Conservation (phyloP, 352 stramenopile species). For the Globisporangium barbulae region DNA sequence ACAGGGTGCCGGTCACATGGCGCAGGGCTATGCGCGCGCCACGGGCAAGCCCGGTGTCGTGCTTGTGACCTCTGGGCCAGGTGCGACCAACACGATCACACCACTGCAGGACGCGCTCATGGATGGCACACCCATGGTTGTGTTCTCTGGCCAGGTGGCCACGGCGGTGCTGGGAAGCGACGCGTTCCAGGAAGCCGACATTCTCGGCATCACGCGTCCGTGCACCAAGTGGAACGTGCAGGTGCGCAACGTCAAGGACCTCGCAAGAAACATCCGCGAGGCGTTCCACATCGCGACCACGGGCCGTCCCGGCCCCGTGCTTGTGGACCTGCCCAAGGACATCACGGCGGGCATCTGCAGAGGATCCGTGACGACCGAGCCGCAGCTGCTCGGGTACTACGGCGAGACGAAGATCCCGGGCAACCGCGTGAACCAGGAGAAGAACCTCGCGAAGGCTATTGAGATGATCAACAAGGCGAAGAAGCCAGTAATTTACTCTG, state of each 20-base stretch:
- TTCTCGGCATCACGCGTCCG: constrained; percentile 83
- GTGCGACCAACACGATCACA: constrained; percentile 93
- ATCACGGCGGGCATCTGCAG: constrained; percentile 84
- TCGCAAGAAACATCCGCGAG: constrained; percentile 94
- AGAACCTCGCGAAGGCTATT: constrained; percentile 61
- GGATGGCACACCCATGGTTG: constrained; percentile 93
- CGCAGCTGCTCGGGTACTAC: constrained; percentile 84
- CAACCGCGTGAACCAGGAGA: constrained; percentile 80
- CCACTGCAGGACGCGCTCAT: constrained; percentile 93
- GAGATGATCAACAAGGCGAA: constrained; percentile 93
- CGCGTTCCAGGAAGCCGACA: constrained; percentile 91
- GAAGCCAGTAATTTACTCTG: constrained; percentile 95
- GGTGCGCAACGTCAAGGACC: constrained; percentile 93
- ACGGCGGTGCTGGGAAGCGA: constrained; percentile 90
- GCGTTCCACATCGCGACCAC: constrained; percentile 95
- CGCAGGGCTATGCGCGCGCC: constrained; percentile 78
- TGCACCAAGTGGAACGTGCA: constrained; percentile 97
- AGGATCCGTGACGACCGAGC: constrained; percentile 62
- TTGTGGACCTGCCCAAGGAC: constrained; percentile 96
- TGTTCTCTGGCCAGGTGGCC: constrained; percentile 93
- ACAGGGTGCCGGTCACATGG: constrained; percentile 84
- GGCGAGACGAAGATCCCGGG: constrained; percentile 77
- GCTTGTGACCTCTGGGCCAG: constrained; percentile 92
- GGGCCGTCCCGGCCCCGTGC: constrained; percentile 91
- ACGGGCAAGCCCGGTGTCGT: constrained; percentile 90